These are phyloP conservation scores for Paecilomyces niveus DNA, from an alignment of 2,329 filamentous ascomycete genomes.

Conservation along the genomic window DNA sequence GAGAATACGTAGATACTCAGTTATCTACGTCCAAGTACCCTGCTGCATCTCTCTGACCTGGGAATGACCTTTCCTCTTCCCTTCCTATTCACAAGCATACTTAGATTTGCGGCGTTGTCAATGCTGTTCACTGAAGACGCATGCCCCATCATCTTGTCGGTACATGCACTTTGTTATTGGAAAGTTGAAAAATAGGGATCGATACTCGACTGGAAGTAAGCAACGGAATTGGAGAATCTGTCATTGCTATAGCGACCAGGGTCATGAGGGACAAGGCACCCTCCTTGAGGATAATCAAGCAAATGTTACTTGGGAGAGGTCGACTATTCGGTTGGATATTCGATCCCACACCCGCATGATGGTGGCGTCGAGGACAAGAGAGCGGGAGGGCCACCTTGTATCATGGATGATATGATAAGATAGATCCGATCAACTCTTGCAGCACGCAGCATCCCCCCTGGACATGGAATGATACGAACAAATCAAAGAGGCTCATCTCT, in stretches of 20 bases:
- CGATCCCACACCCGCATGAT: neutral
- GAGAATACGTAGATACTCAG: neutral
- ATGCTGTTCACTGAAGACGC: neutral
- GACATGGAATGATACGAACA: neutral
- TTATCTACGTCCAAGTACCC: neutral
- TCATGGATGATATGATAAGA: neutral
- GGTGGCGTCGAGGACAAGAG: neutral
- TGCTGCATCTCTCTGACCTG: neutral
- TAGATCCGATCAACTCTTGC: neutral
- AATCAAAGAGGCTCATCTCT: neutral
- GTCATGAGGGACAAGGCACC: no score
- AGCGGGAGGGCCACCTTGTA: neutral
- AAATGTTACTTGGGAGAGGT: no score
- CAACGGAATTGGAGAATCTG: no score
- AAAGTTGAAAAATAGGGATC: no score
- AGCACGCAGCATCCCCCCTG: neutral
- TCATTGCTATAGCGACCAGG: no score
- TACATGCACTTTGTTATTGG: no score
- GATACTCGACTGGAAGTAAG: no score
- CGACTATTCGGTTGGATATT: neutral
- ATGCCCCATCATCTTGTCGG: neutral
- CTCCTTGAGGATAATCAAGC: no score
- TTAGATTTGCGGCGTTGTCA: neutral
- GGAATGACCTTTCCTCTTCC: neutral
- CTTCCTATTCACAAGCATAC: neutral